Base-by-base conservation (phyloP, 169 alveolate genomes). In the Plasmodium fragile region DNA sequence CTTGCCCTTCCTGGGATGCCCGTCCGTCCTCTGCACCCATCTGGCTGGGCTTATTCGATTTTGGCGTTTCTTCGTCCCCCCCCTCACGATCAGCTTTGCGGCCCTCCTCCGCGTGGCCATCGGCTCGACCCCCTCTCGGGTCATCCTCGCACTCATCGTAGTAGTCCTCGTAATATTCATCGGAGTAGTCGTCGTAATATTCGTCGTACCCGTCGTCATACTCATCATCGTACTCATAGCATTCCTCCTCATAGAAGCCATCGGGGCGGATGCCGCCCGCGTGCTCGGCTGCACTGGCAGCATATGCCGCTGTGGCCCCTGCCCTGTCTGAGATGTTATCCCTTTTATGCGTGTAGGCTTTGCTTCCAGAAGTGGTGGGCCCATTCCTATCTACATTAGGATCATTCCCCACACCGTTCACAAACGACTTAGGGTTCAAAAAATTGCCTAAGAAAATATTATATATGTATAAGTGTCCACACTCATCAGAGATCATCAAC, bases 381-480 rank as follows among this genome's bases (percentile, higher is more conserved):
- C 36, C 36, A 28, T 65, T 65, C n/a, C 39, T 10, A 43, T 78
- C 25, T 78, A 72, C 52, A 36, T 78, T 34, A 2, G 85, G 30
- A 7, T 6, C 45, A 22, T 41, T n/a, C 28, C 52, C 28, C n/a
- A 36, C 41, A 11, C 55, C 32, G 28, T 70, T 82, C 2, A 52
- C 28, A 2, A 52, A 41, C 13, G 11, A 59, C 28, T 75, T 59
- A 6, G 39, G 39, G 16, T 41, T 73, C 39, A 85, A 25, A 43
- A 85, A 85, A n/a, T 30, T 43, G 3, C 93, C 93, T 36, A 85
- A 85, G 18, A 85, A 85, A 16, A 85, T 85, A 49, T 69, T 85
- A 85, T 85, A 85, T 3, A 85, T 85, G 28, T 85, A 85, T 72
- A 85, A n/a, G 65, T 73, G 7, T 0, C 93, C 93, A 32, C 32